phyloP scores from a whole-genome alignment of 1,139 yeast genomes.

The Komagataea norvegica region DNA sequence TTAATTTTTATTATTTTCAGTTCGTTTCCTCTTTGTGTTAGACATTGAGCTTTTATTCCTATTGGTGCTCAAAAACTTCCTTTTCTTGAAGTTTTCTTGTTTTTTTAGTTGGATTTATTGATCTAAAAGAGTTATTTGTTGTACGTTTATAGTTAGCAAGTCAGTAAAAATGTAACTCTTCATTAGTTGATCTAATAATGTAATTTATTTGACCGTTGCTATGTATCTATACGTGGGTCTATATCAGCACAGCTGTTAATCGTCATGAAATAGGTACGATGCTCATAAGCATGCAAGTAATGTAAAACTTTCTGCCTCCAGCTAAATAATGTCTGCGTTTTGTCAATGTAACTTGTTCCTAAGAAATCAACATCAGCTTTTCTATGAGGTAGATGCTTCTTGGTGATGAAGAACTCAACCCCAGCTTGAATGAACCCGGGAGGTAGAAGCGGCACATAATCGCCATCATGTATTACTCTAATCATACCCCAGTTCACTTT shows the following conservation, averaged over 20 bases:
- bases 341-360: conserved; percentile 20
- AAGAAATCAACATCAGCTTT: conserved; percentile 33
- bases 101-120: too few relatives aligned
- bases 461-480: conserved; percentile 54
- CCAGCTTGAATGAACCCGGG: conserved; percentile 50
- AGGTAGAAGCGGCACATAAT: conserved; percentile 55
- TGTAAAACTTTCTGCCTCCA: conserved; percentile 8
- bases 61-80: not conserved
- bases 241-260: conserved; percentile 22
- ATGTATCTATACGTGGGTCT: too few relatives aligned
- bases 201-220: not conserved
- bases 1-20: too few relatives aligned
- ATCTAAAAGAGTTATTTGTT: too few relatives aligned
- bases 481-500: conserved; percentile 33
- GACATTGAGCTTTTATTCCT: not conserved
- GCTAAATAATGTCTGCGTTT: not conserved
- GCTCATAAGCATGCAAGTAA: conserved; percentile 23
- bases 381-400: conserved; percentile 44
- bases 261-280: conserved; percentile 23
- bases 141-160: too few relatives aligned
- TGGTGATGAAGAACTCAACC: conserved; percentile 43
- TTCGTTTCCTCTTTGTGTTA: too few relatives aligned
- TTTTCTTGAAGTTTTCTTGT: not conserved
- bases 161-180: not conserved
- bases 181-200: not conserved